phyloP scores from a whole-genome alignment of 176 grass and related monocot species.

The Melocanna baccifera region DNA sequence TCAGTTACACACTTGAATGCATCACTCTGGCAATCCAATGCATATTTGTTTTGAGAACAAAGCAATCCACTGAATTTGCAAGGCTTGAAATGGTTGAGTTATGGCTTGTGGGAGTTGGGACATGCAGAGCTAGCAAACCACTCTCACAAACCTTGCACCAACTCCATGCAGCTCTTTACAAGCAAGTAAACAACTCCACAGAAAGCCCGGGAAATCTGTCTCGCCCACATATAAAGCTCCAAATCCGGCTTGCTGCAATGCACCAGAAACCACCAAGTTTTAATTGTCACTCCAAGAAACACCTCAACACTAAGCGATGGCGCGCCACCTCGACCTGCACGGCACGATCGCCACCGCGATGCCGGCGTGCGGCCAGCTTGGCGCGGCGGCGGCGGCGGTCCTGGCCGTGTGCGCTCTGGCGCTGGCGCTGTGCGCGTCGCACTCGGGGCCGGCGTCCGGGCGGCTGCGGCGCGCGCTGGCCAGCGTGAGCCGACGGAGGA shows the following conservation, averaged over 20 bases:
- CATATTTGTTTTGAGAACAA: too few species aligned
- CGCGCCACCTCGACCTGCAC: constrained; percentile 47
- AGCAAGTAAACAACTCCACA: constrained; percentile 48
- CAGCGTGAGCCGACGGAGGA: constrained; percentile 50
- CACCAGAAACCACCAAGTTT: background rate
- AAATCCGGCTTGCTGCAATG: background rate
- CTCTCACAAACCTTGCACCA: constrained; percentile 3
- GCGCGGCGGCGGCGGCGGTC: constrained; percentile 45
- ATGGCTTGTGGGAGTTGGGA: background rate
- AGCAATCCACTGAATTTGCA: background rate
- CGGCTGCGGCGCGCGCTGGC: constrained; percentile 44
- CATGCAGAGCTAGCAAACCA: constrained; percentile 44
- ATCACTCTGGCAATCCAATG: too few species aligned
- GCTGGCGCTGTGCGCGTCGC: constrained; percentile 64
- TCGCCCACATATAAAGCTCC: background rate
- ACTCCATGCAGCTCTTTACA: constrained; percentile 17
- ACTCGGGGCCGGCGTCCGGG: constrained; percentile 39
- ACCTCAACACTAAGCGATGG: constrained; percentile 25
- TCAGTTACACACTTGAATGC: too few species aligned
- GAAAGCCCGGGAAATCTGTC: background rate
- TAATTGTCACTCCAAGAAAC: background rate
- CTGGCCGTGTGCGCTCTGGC: constrained; percentile 55
- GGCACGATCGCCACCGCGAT: background rate
- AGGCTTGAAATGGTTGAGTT: constrained; percentile 32
- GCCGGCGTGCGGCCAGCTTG: background rate